Evolutionary conservation across 2,329 filamentous ascomycete species (phyloP), one percentile per base, ranked within the genome.

Genomic region (Colletotrichum filicis): DNA sequence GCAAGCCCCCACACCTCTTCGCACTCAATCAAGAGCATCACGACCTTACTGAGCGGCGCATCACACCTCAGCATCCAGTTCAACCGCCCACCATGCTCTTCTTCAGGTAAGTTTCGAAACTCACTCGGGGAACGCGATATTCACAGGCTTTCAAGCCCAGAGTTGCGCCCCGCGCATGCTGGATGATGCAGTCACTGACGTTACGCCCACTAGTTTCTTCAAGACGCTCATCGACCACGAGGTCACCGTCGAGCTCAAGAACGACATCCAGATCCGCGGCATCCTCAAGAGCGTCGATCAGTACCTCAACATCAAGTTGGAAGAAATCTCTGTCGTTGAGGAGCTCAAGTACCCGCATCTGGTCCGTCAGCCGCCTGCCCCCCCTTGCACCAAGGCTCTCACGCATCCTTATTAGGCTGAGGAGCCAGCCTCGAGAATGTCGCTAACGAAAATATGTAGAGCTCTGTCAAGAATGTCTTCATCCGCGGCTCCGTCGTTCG

Each of bases 211-310:
- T n/a, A 97, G 94, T 87, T 98, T 98, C 88, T 98, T 98, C 92
- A 98, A 98, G 85, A 98, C 96, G 66, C 93, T 98, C 80, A 97
- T 98, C 82, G 97, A 98, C 87, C 93, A 97, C 78, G 92, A 97
- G 87, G 95, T 99, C 80, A 98, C 95, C 59, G 95, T 99, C 82
- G 97, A 99, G 87, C 94, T 99, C 83, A 99, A 99, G 87, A 99
- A 99, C 84, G 97, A 99, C 85, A 97, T 99, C 78, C 95, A 95
- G 82, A 97, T 99, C 83, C 94, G 94, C 79, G 97, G 97, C 77
- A 97, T 93, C 46, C 89, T 99, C 77, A 99, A 98, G 88, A 97
- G 94, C 80, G 96, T 99, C 77, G 97, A 99, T 83, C 97, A 98
- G 87, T 99, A 97, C 85, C 91, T 99, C 80, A 99, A 99, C 86